phyloP scores from a whole-genome alignment of 2,329 filamentous ascomycete species.

The Colletotrichum sp. region DNA sequence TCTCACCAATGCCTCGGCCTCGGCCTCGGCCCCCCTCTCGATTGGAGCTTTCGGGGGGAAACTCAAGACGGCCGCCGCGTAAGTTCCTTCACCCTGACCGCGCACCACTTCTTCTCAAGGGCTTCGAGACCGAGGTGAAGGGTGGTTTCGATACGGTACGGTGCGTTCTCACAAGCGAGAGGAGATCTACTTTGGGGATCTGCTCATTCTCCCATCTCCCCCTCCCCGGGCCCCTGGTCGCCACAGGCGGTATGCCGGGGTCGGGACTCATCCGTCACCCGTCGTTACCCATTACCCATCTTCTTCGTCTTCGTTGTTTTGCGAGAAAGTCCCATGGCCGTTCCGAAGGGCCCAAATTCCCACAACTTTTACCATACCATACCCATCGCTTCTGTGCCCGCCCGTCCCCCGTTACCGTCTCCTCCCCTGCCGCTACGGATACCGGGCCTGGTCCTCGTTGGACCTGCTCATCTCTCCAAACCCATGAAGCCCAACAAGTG shows the following conservation, averaged over 20 bases:
- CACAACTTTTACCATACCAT: not conserved
- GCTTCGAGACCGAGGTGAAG: not conserved
- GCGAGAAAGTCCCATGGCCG: not conserved
- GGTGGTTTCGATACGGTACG: not conserved
- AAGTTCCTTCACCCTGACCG: not conserved
- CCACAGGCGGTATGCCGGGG: not conserved
- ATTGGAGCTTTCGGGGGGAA: not conserved
- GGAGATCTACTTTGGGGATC: not conserved
- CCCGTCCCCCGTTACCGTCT: not conserved
- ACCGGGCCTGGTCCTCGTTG: not conserved
- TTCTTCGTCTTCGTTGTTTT: not conserved
- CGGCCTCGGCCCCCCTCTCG: not conserved
- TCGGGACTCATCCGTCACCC: constrained; percentile 10
- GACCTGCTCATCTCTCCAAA: not conserved
- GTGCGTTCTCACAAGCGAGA: not conserved
- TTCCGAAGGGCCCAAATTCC: not conserved
- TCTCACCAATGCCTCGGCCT: not conserved
- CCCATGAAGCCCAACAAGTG: not conserved
- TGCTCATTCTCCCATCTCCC: constrained; percentile 5
- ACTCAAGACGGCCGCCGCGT: not conserved
- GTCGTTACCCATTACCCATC: not conserved
- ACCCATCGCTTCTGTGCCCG: constrained; percentile 3
- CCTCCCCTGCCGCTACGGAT: not conserved
- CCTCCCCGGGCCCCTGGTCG: not conserved
- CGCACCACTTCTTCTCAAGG: not conserved